Conservation (phyloP, 805 yeast species). For the Hanseniaspora thailandica region DNA sequence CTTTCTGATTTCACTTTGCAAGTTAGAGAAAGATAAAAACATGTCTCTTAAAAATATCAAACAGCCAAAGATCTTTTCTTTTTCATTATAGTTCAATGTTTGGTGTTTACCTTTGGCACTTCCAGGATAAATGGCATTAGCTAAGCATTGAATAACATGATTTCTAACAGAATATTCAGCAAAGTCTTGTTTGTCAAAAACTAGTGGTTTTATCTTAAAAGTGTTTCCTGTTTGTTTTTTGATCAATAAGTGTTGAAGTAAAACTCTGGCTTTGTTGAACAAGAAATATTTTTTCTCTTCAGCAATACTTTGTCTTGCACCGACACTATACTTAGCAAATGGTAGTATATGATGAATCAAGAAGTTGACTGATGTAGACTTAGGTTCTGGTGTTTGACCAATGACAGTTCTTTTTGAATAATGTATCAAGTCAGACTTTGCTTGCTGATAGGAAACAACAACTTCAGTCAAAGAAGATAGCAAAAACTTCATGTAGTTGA, state of each 20-base stretch:
- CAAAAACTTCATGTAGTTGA: conserved; percentile 56
- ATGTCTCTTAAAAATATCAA: conserved; percentile 16
- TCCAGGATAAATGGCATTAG: conserved; percentile 33
- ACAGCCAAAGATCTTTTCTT: background rate
- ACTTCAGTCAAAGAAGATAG: conserved; percentile 59
- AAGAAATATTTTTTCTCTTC: conserved; percentile 40
- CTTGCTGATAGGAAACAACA: conserved; percentile 63
- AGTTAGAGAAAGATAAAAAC: conserved; percentile 35
- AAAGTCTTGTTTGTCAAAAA: conserved; percentile 39
- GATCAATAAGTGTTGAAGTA: conserved; percentile 41
- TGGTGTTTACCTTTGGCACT: conserved; percentile 39
- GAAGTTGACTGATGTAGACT: conserved; percentile 66
- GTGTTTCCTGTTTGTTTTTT: background rate
- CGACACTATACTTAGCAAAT: conserved; percentile 29
- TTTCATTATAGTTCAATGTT: conserved; percentile 14
- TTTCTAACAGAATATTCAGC: conserved; percentile 64
- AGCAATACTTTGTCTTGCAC: conserved; percentile 21
- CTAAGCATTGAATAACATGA: conserved; percentile 56
- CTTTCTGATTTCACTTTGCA: conserved; percentile 44
- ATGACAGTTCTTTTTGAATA: conserved; percentile 47
- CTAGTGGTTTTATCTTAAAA: conserved; percentile 11
- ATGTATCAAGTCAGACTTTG: conserved; percentile 71
- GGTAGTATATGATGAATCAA: conserved; percentile 62
- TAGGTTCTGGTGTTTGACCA: conserved; percentile 44
- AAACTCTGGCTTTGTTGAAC: conserved; percentile 46